Evolutionary conservation across 2,329 filamentous ascomycete species (phyloP).

Genomic region (Calonectria fujianensis): DNA sequence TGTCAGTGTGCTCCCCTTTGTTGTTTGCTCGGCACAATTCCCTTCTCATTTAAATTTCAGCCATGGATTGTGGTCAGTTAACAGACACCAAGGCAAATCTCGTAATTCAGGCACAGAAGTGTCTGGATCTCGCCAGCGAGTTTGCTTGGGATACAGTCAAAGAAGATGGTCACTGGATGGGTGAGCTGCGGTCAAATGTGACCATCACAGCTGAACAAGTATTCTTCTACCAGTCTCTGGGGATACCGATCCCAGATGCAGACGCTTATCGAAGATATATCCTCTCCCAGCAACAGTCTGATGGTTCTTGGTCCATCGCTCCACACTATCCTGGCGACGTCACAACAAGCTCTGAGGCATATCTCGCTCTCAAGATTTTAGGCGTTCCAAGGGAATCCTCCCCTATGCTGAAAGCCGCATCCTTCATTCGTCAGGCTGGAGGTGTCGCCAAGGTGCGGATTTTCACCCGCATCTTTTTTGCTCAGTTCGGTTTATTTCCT

Average conservation of each 20-base stretch:
- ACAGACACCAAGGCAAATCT: background rate
- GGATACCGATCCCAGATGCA: conserved; percentile 5
- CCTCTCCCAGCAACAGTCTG: conserved; percentile 27
- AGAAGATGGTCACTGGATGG: conserved; percentile 28
- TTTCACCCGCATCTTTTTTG: conserved; percentile 39
- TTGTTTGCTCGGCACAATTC: background rate
- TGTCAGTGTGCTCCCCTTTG: background rate
- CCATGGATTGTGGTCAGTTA: background rate
- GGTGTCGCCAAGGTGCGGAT: conserved; percentile 37
- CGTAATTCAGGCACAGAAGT: background rate
- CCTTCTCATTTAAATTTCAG: background rate
- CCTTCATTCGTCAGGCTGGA: conserved; percentile 22
- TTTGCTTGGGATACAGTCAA: background rate
- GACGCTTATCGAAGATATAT: conserved; percentile 26
- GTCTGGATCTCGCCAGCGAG: background rate
- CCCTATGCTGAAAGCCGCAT: conserved; percentile 22
- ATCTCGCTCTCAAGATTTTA: conserved; percentile 37
- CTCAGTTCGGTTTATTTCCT: conserved; percentile 36
- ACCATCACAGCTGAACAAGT: conserved; percentile 36
- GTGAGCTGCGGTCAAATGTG: conserved; percentile 31
- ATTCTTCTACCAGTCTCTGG: conserved; percentile 35
- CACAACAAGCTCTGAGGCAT: conserved; percentile 32
- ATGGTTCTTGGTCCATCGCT: conserved; percentile 38
- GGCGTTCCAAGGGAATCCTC: conserved; percentile 25
- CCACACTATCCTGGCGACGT: conserved; percentile 30